phyloP scores from a whole-genome alignment of 2,329 filamentous ascomycete species.

The Coleophoma eucalyptorum region DNA sequence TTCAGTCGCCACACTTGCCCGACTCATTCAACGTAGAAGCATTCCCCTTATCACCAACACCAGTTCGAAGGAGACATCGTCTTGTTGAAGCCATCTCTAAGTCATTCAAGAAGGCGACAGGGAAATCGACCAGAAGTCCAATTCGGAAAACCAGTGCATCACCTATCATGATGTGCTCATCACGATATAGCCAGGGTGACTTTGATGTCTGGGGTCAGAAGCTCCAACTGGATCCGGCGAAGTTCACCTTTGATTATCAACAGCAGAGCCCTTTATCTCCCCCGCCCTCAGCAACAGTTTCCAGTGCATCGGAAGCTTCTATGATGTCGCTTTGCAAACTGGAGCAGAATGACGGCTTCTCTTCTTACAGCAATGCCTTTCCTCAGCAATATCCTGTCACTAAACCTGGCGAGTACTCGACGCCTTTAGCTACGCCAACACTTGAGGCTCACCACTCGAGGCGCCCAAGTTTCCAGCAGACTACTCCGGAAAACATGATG shows the following conservation, averaged over 20 bases:
- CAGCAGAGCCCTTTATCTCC: conserved; percentile 37
- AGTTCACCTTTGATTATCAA: conserved; percentile 43
- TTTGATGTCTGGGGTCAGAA: conserved; percentile 47
- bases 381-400: conserved; percentile 19
- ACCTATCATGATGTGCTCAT: conserved; percentile 24
- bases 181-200: conserved; percentile 39
- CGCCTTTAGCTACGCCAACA: conserved; percentile 20
- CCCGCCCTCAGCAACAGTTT: conserved; percentile 37
- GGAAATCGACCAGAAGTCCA: conserved; percentile 30
- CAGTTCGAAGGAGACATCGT: conserved; percentile 16
- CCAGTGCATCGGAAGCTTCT: conserved; percentile 14
- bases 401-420: conserved; percentile 10
- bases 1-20: conserved; percentile 19
- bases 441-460: conserved; percentile 15
- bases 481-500: conserved; percentile 8
- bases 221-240: conserved; percentile 34
- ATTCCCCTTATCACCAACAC: conserved; percentile 19
- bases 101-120: conserved; percentile 35
- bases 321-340: conserved; percentile 9
- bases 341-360: conserved; percentile 27
- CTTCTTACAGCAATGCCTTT: conserved; percentile 23
- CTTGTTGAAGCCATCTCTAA: conserved; percentile 38
- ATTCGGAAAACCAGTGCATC: conserved; percentile 31
- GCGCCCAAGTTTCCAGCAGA: conserved; percentile 13
- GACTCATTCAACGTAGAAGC: conserved; percentile 10